These are phyloP conservation scores for Leccinum imitatum DNA, from an alignment of 768 basidiomycete genomes.

Conservation along the genomic window DNA sequence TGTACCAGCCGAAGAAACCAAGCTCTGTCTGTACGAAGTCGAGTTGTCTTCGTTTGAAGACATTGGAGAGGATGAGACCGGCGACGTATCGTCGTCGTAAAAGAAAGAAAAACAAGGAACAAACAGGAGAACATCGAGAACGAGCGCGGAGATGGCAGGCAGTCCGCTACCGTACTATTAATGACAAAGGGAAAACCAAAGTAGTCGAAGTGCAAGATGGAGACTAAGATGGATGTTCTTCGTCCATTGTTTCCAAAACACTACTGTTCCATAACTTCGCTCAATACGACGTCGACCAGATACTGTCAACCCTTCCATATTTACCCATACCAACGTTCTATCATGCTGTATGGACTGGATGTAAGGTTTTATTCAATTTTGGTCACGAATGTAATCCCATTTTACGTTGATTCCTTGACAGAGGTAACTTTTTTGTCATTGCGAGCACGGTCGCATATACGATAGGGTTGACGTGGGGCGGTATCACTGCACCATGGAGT, in stretches of 20 bases:
- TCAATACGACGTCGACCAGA: too few relatives aligned
- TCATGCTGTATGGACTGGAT: constrained; percentile 39
- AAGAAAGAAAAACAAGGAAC: too few relatives aligned
- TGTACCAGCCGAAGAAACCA: constrained; percentile 26
- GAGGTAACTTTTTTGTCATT: constrained; percentile 45
- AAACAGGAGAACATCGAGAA: too few relatives aligned
- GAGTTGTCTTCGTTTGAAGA: constrained; percentile 14
- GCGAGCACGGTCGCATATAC: constrained; percentile 35
- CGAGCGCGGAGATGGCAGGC: too few relatives aligned
- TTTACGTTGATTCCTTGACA: constrained; percentile 3
- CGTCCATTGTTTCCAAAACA: too few relatives aligned
- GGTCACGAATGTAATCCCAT: background rate
- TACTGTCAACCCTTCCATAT: too few relatives aligned
- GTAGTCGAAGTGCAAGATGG: too few relatives aligned
- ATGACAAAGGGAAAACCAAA: too few relatives aligned
- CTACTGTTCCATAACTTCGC: too few relatives aligned
- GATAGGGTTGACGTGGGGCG: constrained; percentile 50
- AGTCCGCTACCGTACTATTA: too few relatives aligned
- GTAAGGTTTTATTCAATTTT: constrained; percentile 25
- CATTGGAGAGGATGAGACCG: constrained; percentile 14
- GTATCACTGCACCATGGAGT: constrained; percentile 43
- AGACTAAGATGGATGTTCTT: too few relatives aligned
- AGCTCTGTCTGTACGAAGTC: constrained; percentile 20
- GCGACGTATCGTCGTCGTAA: background rate
- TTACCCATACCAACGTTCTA: too few relatives aligned